These are phyloP conservation scores for Perkinsela sp. DNA, from an alignment of 208 protist genomes.

Conservation along the genomic window DNA sequence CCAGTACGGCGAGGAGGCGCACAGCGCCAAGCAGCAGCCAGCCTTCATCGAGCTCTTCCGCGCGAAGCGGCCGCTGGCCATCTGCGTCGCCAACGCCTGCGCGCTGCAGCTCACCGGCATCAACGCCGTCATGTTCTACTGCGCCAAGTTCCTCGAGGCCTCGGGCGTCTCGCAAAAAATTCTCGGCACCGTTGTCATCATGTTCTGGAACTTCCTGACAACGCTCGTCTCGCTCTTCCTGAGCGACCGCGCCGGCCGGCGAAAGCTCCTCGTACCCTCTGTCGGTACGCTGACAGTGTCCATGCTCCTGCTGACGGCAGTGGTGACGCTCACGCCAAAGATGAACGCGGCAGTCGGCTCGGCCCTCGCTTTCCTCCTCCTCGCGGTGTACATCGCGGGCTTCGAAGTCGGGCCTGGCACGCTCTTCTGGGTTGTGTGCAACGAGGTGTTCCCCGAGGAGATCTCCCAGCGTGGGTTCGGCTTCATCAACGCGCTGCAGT, in stretches of 20 bases:
- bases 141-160: slow-evolving; percentile 28
- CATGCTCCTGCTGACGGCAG: background rate
- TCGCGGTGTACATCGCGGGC: slow-evolving; percentile 3
- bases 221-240: slow-evolving; percentile 33
- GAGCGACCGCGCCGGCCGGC: background rate
- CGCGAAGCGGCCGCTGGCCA: slow-evolving; percentile 15
- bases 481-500: slow-evolving; percentile 26
- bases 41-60: slow-evolving; percentile 3
- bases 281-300: background rate
- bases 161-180: slow-evolving; percentile 22
- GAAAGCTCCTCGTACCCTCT: background rate
- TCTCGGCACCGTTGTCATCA: slow-evolving; percentile 39
- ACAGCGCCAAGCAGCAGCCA: slow-evolving; percentile 3
- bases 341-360: background rate
- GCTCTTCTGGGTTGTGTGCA: slow-evolving; percentile 41
- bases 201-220: slow-evolving; percentile 55
- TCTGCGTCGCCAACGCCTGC: slow-evolving; percentile 17
- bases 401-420: slow-evolving; percentile 37
- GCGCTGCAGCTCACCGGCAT: slow-evolving; percentile 49
- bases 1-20: slow-evolving; percentile 4
- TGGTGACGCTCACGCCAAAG: background rate
- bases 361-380: background rate
- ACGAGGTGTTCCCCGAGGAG: slow-evolving; percentile 41
- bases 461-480: slow-evolving; percentile 34
- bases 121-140: slow-evolving; percentile 54